phyloP scores from a whole-genome alignment of 177 flowering plant species.

The Vitis hybrid region DNA sequence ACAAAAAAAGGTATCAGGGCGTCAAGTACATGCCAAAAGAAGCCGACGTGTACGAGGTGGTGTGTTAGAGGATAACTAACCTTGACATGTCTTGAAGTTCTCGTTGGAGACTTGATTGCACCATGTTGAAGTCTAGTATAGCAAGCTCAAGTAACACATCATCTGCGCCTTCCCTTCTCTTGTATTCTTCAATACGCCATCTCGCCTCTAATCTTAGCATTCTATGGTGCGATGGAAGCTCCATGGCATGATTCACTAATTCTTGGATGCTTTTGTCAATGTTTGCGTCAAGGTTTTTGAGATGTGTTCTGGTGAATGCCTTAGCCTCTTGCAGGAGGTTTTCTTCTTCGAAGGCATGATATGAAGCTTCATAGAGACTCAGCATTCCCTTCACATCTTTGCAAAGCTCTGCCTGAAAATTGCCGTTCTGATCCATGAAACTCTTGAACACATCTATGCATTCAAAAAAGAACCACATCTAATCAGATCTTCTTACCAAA shows the following conservation, averaged over 20 bases:
- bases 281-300: conserved; percentile 1
- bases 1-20: too few relatives aligned
- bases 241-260: conserved; percentile 23
- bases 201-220: conserved; percentile 26
- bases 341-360: conserved; percentile 34
- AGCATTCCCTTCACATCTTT: conserved; percentile 37
- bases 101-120: conserved; percentile 21
- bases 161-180: conserved; percentile 9
- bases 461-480: too few relatives aligned
- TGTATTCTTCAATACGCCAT: conserved; percentile 22
- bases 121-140: conserved; percentile 31
- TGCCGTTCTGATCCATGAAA: conserved; percentile 26
- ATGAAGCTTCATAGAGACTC: conserved; percentile 54
- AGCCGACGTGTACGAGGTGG: too few relatives aligned
- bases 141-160: conserved; percentile 31
- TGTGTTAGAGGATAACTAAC: conserved; percentile 4
- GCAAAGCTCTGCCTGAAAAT: conserved; percentile 14
- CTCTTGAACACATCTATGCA: conserved; percentile 33
- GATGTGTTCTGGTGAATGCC: conserved; percentile 25
- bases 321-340: conserved; percentile 34
- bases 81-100: conserved; percentile 28
- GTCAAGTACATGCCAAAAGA: too few relatives aligned
- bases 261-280: background rate
- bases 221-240: conserved; percentile 26
- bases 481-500: too few relatives aligned